Percentiles rank a stretch among this genome's conserved stretches.
Evolutionary conservation across 2,329 filamentous ascomycete genomes (phyloP).

Genomic region (Bipolaris gigantea): DNA sequence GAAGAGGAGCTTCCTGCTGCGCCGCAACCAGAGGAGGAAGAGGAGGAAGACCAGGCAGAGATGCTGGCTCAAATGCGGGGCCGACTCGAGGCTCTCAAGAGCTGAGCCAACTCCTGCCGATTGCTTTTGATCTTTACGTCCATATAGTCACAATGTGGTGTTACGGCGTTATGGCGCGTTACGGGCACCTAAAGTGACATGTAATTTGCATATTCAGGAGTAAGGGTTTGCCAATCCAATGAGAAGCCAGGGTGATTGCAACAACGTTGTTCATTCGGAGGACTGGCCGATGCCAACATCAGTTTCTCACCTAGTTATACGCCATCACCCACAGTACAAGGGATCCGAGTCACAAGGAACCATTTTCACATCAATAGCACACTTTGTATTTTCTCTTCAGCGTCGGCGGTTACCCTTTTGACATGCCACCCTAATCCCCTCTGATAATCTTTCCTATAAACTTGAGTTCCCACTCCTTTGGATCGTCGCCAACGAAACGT

Average conservation of each 20-base stretch:
- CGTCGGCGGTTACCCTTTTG: background rate
- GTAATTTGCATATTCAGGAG: background rate
- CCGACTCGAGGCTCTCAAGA: constrained; percentile 86
- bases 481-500: constrained; percentile 34
- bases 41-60: constrained; percentile 84
- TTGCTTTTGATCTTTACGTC: background rate
- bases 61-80: constrained; percentile 95
- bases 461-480: constrained; percentile 44
- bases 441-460: constrained; percentile 43
- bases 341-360: background rate
- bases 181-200: background rate
- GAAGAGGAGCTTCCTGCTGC: constrained; percentile 56
- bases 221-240: background rate
- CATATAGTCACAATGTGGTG: background rate
- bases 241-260: background rate
- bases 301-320: too few species aligned
- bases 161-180: constrained; percentile 2
- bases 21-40: constrained; percentile 64
- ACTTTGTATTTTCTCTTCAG: background rate
- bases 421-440: constrained; percentile 18
- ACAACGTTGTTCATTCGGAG: too few species aligned
- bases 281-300: too few species aligned
- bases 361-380: background rate
- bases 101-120: constrained; percentile 52
- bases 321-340: too few species aligned